Conservation (phyloP, 495 filamentous ascomycete species). For the Tuber brumale region DNA sequence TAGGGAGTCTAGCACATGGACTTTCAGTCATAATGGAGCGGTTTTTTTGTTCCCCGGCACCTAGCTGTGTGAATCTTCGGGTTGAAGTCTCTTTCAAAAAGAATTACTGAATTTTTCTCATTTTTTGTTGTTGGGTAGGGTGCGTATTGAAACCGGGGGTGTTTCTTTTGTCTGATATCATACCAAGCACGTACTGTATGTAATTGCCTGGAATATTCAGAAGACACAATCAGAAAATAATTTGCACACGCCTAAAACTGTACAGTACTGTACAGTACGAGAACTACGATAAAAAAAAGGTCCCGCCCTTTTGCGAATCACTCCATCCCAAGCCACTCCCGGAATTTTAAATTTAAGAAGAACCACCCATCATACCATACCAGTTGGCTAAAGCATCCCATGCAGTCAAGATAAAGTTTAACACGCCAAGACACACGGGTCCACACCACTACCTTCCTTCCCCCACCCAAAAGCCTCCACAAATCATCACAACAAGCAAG, state of each 20-base stretch:
- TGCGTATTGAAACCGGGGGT: too few species aligned
- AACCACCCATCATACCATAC: neutral
- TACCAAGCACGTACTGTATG: too few species aligned
- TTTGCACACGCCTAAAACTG: neutral
- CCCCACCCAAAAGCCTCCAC: neutral
- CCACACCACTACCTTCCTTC: neutral
- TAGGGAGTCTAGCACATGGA: too few species aligned
- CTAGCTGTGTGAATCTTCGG: too few species aligned
- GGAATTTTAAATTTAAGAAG: neutral
- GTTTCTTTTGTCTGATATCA: too few species aligned
- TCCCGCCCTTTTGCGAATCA: neutral
- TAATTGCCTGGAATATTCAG: neutral
- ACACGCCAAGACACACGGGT: neutral
- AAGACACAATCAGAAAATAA: neutral
- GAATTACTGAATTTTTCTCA: too few species aligned
- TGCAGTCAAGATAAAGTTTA: slow-evolving; percentile 2
- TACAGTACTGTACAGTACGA: neutral
- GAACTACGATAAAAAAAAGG: too few species aligned
- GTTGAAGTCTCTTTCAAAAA: too few species aligned
- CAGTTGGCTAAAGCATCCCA: neutral
- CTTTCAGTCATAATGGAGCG: too few species aligned
- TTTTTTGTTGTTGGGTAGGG: too few species aligned
- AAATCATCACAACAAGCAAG: neutral
- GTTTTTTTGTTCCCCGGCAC: too few species aligned
- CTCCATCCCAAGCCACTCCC: neutral